These are phyloP conservation scores for Gentiana straminea DNA, from an alignment of 257 asterid genomes.

Conservation along the genomic window DNA sequence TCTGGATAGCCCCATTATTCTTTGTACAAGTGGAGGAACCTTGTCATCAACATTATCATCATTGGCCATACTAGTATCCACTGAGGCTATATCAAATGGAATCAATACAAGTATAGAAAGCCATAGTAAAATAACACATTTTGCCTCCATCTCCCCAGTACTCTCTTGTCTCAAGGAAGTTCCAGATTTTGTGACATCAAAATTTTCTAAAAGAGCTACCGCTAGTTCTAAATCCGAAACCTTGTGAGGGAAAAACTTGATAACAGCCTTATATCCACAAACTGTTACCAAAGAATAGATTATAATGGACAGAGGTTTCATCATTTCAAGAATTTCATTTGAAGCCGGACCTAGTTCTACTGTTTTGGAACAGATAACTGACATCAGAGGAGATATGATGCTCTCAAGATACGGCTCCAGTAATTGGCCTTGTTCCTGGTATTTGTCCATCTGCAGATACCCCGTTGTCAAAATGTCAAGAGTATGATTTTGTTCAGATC, in stretches of 20 bases:
- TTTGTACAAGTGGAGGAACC: conserved; percentile 72
- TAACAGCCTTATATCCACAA: conserved; percentile 88
- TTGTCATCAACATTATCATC: conserved; percentile 30
- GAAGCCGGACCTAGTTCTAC: conserved; percentile 49
- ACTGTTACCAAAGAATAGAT: conserved; percentile 85
- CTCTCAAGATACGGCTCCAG: conserved; percentile 91
- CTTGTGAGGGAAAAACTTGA: conserved; percentile 94
- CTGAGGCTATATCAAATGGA: conserved; percentile 86
- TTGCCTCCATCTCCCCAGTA: conserved; percentile 98
- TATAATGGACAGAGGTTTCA: conserved; percentile 73
- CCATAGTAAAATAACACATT: conserved; percentile 81
- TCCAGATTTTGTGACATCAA: conserved; percentile 45
- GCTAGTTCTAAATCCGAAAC: conserved; percentile 97
- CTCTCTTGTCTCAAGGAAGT: conserved; percentile 88
- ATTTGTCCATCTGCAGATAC: conserved; percentile 75
- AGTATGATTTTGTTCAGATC: neutral
- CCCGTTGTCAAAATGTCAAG: conserved; percentile 1
- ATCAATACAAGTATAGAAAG: conserved; percentile 86
- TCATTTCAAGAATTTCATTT: conserved; percentile 51
- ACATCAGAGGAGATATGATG: conserved; percentile 82
- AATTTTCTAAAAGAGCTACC: conserved; percentile 72
- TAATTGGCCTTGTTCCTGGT: conserved; percentile 95
- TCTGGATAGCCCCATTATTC: conserved; percentile 47
- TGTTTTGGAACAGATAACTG: conserved; percentile 65
- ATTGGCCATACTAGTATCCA: conserved; percentile 69